phyloP scores from a whole-genome alignment of 495 filamentous ascomycete genomes.

The Aspergillus indologenus region DNA sequence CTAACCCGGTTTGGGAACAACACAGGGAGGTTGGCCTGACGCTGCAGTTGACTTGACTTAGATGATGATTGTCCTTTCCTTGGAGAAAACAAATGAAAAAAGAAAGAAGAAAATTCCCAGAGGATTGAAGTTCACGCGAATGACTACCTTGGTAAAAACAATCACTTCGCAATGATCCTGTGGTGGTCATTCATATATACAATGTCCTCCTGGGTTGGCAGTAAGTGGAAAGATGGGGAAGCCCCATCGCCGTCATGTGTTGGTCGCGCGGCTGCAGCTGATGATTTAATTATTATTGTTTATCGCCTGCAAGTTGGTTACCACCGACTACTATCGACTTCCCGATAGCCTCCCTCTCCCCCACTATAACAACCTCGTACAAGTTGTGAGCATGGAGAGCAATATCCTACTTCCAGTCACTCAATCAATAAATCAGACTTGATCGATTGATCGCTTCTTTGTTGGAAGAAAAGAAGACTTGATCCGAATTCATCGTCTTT shows the following conservation, averaged over 20 bases:
- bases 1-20: slow-evolving; percentile 30
- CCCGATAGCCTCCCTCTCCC: background rate
- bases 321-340: background rate
- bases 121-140: no score
- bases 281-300: slow-evolving; percentile 3
- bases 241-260: background rate
- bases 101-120: background rate
- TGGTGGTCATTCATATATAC: background rate
- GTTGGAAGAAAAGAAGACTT: background rate
- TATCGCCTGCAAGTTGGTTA: background rate
- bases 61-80: slow-evolving; percentile 2
- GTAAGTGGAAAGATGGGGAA: background rate
- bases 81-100: background rate
- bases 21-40: slow-evolving; percentile 16
- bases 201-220: background rate
- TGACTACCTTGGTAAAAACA: no score
- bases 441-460: background rate
- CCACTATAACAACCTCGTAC: background rate
- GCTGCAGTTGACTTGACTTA: background rate
- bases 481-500: no score
- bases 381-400: background rate
- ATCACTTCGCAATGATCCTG: no score
- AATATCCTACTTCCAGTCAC: background rate
- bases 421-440: background rate
- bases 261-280: background rate